phyloP scores from a whole-genome alignment of 2,329 filamentous ascomycete species.

The Colletotrichum nymphaeae region DNA sequence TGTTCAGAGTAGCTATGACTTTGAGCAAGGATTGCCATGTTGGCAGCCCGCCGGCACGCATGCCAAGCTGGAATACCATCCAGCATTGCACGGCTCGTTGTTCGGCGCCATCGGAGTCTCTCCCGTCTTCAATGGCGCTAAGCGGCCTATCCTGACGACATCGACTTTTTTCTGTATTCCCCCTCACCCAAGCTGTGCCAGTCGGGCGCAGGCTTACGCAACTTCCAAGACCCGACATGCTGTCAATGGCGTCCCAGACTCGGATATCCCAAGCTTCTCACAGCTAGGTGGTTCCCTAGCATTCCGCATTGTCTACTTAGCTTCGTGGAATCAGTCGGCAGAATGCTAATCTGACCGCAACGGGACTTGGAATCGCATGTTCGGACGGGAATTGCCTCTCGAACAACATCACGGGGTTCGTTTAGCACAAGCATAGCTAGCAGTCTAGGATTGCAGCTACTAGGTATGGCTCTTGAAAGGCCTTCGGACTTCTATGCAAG shows the following conservation, averaged over 20 bases:
- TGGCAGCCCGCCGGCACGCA: background rate
- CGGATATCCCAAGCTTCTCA: background rate
- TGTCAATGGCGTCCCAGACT: slow-evolving; percentile 14
- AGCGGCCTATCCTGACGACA: slow-evolving; percentile 35
- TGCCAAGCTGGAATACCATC: background rate
- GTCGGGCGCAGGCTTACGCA: slow-evolving; percentile 29
- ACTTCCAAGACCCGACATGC: slow-evolving; percentile 29
- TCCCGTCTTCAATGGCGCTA: slow-evolving; percentile 30
- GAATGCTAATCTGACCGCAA: slow-evolving; percentile 17
- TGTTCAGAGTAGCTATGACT: background rate
- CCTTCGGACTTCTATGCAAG: background rate
- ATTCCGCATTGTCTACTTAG: background rate
- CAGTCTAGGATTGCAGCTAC: background rate
- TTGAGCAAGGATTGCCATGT: background rate
- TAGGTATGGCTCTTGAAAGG: background rate
- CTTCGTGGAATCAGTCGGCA: background rate
- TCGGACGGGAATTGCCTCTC: background rate
- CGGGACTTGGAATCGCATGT: background rate
- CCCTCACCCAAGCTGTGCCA: background rate
- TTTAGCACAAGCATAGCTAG: background rate
- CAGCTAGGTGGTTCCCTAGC: background rate
- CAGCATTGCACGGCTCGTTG: slow-evolving; percentile 2
- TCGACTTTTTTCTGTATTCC: slow-evolving; percentile 27
- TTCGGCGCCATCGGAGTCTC: slow-evolving; percentile 23
- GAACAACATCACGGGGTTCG: background rate